These are phyloP conservation scores for Picochlorum sp. DNA, from an alignment of 139 green algal genomes.

Conservation along the genomic window DNA sequence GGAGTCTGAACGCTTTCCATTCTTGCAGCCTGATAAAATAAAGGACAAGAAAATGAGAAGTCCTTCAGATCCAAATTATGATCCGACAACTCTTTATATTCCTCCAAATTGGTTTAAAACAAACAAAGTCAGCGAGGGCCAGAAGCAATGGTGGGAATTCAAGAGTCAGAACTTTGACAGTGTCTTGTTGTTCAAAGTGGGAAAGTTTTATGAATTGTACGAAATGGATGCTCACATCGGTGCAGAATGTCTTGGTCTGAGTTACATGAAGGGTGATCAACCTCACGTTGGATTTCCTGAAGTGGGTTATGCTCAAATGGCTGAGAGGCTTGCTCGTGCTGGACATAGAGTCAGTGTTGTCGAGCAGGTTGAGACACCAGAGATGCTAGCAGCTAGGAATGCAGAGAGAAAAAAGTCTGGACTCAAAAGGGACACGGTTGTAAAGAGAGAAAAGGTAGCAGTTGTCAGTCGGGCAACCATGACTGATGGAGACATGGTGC, in stretches of 20 bases:
- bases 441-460: slow-evolving; percentile 77
- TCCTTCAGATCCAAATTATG: slow-evolving; percentile 54
- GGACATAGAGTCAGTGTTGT: slow-evolving; percentile 89
- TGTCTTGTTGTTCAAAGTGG: slow-evolving; percentile 88
- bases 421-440: slow-evolving; percentile 57
- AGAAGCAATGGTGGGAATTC: slow-evolving; percentile 94
- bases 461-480: slow-evolving; percentile 81
- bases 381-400: slow-evolving; percentile 75
- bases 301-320: slow-evolving; percentile 69
- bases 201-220: slow-evolving; percentile 98
- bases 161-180: slow-evolving; percentile 83
- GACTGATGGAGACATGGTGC: slow-evolving; percentile 84
- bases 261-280: slow-evolving; percentile 97
- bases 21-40: slow-evolving; percentile 57
- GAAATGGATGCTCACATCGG: slow-evolving; percentile 97
- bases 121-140: slow-evolving; percentile 62
- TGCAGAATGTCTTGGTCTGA: slow-evolving; percentile 76
- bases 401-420: slow-evolving; percentile 44
- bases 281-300: slow-evolving; percentile 91
- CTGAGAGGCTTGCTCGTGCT: slow-evolving; percentile 73
- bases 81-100: slow-evolving; percentile 75
- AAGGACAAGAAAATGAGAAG: slow-evolving; percentile 44
- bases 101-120: slow-evolving; percentile 63
- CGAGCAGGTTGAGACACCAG: slow-evolving; percentile 95
- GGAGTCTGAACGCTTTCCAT: slow-evolving; percentile 49